These are phyloP conservation scores for Xylaria sp. DNA, from an alignment of 2,329 filamentous ascomycete species.

Conservation along the genomic window DNA sequence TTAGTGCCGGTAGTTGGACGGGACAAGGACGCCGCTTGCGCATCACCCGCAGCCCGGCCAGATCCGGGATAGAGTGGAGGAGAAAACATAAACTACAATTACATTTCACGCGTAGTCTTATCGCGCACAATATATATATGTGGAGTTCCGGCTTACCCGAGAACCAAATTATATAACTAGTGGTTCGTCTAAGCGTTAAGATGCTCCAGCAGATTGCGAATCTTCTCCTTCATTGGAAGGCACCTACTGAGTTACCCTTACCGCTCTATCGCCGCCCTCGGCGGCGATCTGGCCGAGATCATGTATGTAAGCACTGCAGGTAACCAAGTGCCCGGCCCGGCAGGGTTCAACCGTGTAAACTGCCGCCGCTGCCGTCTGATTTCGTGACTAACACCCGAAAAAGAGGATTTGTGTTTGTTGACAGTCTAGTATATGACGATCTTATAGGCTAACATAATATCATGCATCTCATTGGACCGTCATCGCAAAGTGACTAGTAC, in stretches of 20 bases:
- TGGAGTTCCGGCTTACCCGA: constrained; percentile 9
- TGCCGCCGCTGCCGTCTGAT: background rate
- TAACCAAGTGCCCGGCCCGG: background rate
- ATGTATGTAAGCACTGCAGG: background rate
- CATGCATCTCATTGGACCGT: background rate
- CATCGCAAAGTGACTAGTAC: background rate
- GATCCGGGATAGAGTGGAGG: background rate
- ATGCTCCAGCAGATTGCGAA: background rate
- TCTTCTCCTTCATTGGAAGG: background rate
- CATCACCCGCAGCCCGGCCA: constrained; percentile 17
- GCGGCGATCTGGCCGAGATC: background rate
- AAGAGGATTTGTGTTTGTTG: background rate
- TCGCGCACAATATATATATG: background rate
- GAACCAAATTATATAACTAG: background rate
- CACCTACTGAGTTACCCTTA: background rate
- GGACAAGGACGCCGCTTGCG: constrained; percentile 11
- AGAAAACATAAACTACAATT: background rate
- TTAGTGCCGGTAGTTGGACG: constrained; percentile 16
- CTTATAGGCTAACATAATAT: background rate
- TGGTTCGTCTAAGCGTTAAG: background rate
- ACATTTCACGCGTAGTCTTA: background rate
- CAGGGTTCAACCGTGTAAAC: background rate
- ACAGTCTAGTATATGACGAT: background rate
- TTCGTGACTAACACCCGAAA: background rate
- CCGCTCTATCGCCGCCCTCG: background rate